Evolutionary conservation across 1,139 yeast species (phyloP).

Genomic region (Yamadazyma friedrichii): DNA sequence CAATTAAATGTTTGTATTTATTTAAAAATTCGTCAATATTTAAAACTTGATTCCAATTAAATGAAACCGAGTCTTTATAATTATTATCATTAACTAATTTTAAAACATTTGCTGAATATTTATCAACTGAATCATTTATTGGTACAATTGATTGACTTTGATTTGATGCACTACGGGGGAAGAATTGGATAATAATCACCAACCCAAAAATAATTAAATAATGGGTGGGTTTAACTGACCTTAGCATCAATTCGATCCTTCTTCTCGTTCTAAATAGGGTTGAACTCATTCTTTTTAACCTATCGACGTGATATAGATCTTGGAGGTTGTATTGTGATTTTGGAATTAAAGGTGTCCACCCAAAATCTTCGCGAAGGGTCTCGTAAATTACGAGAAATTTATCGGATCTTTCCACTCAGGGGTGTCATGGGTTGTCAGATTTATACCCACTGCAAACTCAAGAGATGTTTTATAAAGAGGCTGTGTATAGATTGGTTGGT

Average conservation of each 20-base stretch:
- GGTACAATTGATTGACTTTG: background rate
- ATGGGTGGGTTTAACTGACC: constrained; percentile 1
- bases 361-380: constrained; percentile 1
- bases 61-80: constrained; percentile 9
- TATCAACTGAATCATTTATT: constrained; percentile 2
- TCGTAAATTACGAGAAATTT: no score
- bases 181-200: background rate
- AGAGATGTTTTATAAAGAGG: no score
- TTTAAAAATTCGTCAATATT: constrained; percentile 10
- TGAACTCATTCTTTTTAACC: no score
- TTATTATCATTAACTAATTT: constrained; percentile 1
- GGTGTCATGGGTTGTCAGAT: no score
- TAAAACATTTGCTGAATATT: constrained; percentile 7
- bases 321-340: no score
- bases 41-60: constrained; percentile 15
- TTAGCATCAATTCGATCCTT: background rate
- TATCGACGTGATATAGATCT: no score
- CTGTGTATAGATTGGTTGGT: no score
- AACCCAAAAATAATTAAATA: background rate
- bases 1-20: constrained; percentile 7
- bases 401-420: no score
- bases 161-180: background rate
- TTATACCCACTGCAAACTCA: no score
- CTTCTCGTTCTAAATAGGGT: background rate
- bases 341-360: no score